Evolutionary conservation across 2,329 filamentous ascomycete genomes (phyloP).

Genomic region (Diplodia corticola): DNA sequence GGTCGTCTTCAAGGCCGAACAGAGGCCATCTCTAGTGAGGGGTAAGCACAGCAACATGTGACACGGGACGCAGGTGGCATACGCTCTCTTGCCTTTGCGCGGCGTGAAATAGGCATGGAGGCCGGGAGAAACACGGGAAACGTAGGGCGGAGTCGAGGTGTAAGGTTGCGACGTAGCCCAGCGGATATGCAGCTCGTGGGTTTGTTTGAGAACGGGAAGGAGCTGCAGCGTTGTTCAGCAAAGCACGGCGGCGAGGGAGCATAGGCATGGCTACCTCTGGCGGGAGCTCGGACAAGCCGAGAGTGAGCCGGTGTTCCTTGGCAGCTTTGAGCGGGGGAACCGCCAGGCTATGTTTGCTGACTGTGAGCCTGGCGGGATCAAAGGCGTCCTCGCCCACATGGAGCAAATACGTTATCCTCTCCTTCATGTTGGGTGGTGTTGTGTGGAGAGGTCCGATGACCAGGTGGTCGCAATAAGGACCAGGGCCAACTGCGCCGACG

Average conservation of each 20-base stretch:
- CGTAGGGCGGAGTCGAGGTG: constrained; percentile 66
- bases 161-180: constrained; percentile 67
- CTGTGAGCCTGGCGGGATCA: constrained; percentile 62
- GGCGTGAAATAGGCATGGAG: constrained; percentile 79
- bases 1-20: constrained; percentile 56
- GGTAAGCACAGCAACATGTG: neutral
- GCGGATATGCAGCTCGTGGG: constrained; percentile 73
- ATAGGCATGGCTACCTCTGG: constrained; percentile 50
- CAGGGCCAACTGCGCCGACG: neutral
- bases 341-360: constrained; percentile 56
- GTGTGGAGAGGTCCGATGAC: constrained; percentile 5
- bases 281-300: constrained; percentile 73
- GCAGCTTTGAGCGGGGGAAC: constrained; percentile 65
- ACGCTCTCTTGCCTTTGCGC: constrained; percentile 34
- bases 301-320: constrained; percentile 77
- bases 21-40: constrained; percentile 52
- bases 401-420: constrained; percentile 74
- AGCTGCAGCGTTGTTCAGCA: constrained; percentile 48
- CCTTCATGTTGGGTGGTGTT: constrained; percentile 58
- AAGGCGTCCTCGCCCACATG: constrained; percentile 56
- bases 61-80: neutral
- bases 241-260: neutral
- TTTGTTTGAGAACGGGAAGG: constrained; percentile 60
- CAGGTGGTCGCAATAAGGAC: constrained; percentile 18
- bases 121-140: constrained; percentile 74